These are phyloP conservation scores for Candida xyloterini DNA, from an alignment of 805 yeast genomes.

Conservation along the genomic window DNA sequence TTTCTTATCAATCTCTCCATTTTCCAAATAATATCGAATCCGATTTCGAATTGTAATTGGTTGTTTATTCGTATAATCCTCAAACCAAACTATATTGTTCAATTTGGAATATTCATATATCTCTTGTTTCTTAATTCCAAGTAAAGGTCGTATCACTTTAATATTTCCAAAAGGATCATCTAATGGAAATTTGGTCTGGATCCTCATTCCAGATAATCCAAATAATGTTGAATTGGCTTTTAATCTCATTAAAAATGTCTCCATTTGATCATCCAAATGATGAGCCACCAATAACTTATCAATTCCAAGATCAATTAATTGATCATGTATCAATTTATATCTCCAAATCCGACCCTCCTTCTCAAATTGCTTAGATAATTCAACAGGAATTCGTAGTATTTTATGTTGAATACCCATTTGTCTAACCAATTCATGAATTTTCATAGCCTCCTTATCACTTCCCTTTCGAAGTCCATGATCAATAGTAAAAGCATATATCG, in stretches of 20 bases:
- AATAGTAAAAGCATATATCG: constrained; percentile 57
- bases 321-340: constrained; percentile 40
- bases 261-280: constrained; percentile 68
- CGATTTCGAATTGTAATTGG: constrained; percentile 58
- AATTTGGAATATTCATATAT: constrained; percentile 44
- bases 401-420: constrained; percentile 28
- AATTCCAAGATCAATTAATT: constrained; percentile 38
- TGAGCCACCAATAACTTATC: constrained; percentile 58
- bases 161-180: constrained; percentile 16
- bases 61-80: constrained; percentile 63
- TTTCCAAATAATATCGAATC: constrained; percentile 37
- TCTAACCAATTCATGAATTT: constrained; percentile 27
- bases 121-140: constrained; percentile 42
- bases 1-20: constrained; percentile 7
- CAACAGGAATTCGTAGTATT: constrained; percentile 18
- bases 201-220: constrained; percentile 58
- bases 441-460: constrained; percentile 48
- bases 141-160: constrained; percentile 49
- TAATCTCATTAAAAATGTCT: constrained; percentile 61
- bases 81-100: constrained; percentile 56
- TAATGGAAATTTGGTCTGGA: constrained; percentile 11
- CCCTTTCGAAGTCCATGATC: constrained; percentile 58
- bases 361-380: constrained; percentile 37
- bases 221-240: constrained; percentile 41
- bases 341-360: constrained; percentile 56